Percentiles rank a stretch among this genome's conserved stretches.
phyloP scores from a whole-genome alignment of 2,329 filamentous ascomycete species.

The Metarhizium robertsii region DNA sequence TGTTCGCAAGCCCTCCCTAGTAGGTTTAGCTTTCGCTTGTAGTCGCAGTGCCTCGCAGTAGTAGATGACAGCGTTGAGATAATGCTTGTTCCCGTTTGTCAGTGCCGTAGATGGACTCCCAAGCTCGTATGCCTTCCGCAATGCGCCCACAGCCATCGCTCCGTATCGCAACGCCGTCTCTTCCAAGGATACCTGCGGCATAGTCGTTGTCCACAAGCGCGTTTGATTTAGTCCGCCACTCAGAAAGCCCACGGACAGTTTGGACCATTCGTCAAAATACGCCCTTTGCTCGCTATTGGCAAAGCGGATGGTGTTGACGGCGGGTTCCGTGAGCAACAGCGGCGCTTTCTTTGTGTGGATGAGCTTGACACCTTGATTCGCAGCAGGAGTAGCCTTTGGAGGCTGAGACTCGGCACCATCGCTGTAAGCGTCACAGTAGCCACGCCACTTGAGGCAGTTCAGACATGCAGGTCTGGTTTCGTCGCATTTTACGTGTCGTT shows the following conservation, averaged over 20 bases:
- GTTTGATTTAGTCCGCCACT: constrained; percentile 24
- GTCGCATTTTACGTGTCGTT: constrained; percentile 33
- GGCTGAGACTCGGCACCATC: constrained; percentile 10
- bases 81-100: constrained; percentile 23
- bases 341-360: constrained; percentile 22
- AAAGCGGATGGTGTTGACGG: constrained; percentile 25
- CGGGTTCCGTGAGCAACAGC: constrained; percentile 21
- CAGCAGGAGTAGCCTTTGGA: background rate
- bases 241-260: constrained; percentile 24
- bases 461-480: constrained; percentile 30
- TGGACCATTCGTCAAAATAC: constrained; percentile 30
- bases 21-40: constrained; percentile 26
- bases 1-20: constrained; percentile 26
- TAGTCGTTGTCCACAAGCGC: constrained; percentile 28
- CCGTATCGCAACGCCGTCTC: constrained; percentile 28
- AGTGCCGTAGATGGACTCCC: constrained; percentile 13
- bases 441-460: constrained; percentile 31
- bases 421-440: constrained; percentile 27
- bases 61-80: constrained; percentile 29
- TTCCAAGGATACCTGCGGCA: constrained; percentile 29
- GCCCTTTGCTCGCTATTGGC: constrained; percentile 21
- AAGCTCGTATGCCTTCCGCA: constrained; percentile 24
- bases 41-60: constrained; percentile 32
- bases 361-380: constrained; percentile 15
- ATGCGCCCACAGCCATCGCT: constrained; percentile 31